phyloP scores from a whole-genome alignment of 352 stramenopile genomes.

The Pilasporangium apinafurcum region DNA sequence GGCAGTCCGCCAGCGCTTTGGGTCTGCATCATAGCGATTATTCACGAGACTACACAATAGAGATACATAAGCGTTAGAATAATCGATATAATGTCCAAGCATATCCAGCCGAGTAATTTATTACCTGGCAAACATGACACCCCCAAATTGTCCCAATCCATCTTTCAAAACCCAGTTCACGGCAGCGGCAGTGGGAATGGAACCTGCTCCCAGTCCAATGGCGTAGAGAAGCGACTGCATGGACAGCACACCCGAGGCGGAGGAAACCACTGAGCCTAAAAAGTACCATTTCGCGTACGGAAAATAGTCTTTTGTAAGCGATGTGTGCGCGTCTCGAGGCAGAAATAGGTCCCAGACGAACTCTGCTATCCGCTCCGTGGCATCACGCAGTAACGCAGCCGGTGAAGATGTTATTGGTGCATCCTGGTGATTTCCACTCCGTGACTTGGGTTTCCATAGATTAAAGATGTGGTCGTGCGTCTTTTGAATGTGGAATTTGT shows the following conservation, averaged over 20 bases:
- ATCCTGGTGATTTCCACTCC: not conserved
- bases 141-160: slow-evolving; percentile 94
- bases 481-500: slow-evolving; percentile 18
- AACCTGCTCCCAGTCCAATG: slow-evolving; percentile 87
- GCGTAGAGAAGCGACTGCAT: slow-evolving; percentile 93
- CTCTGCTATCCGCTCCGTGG: slow-evolving; percentile 28
- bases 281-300: slow-evolving; percentile 88
- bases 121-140: slow-evolving; percentile 87
- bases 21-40: slow-evolving; percentile 92
- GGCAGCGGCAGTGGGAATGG: slow-evolving; percentile 84
- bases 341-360: slow-evolving; percentile 84
- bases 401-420: slow-evolving; percentile 1
- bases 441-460: slow-evolving; percentile 15
- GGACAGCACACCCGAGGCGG: slow-evolving; percentile 85
- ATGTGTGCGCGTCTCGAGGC: slow-evolving; percentile 80
- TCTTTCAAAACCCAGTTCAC: slow-evolving; percentile 98
- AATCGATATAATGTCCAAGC: no score
- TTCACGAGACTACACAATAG: slow-evolving; percentile 66
- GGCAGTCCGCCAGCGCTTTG: slow-evolving; percentile 92
- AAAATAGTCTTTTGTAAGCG: slow-evolving; percentile 82
- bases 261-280: slow-evolving; percentile 67
- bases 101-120: no score
- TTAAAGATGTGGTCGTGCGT: slow-evolving; percentile 28
- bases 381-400: slow-evolving; percentile 12
- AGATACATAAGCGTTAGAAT: no score